Evolutionary conservation across 345 rosid genomes (phyloP).

Genomic region (Melaleuca quinquenervia): DNA sequence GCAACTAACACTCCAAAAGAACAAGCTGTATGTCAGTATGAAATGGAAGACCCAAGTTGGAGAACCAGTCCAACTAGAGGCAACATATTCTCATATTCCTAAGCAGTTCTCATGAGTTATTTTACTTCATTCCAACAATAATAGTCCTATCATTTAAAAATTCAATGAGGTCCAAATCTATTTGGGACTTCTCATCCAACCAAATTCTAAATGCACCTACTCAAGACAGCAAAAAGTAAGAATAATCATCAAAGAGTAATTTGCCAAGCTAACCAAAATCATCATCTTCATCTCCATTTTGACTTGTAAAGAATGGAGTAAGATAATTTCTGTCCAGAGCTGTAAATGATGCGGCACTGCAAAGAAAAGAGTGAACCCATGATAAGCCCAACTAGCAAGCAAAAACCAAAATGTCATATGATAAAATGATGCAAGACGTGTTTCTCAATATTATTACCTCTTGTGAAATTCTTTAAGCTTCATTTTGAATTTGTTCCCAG

Average conservation of each 20-base stretch:
- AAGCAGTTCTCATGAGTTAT: not conserved
- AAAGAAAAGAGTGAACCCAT: not conserved
- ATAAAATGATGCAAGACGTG: not conserved
- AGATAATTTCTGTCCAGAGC: constrained; percentile 74
- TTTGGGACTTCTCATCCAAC: not conserved
- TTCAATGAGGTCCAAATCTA: not conserved
- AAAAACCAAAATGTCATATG: not conserved
- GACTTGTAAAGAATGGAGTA: constrained; percentile 81
- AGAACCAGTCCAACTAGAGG: not conserved
- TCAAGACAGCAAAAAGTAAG: not conserved
- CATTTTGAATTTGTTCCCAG: constrained; percentile 75
- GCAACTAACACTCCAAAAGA: not conserved
- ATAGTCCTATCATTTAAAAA: not conserved
- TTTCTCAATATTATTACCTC: constrained; percentile 32
- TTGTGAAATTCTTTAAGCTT: constrained; percentile 71
- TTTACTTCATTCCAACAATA: not conserved
- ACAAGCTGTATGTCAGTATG: not conserved
- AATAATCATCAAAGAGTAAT: not conserved
- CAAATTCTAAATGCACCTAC: not conserved
- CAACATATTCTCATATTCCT: not conserved
- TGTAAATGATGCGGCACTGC: constrained; percentile 72
- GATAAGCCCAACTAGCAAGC: not conserved
- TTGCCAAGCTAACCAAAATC: constrained; percentile 23
- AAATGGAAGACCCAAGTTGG: not conserved
- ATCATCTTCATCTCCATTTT: constrained; percentile 58